Conservation (phyloP, 1,284 basidiomycete genomes). For the Ganoderma multipileum region DNA sequence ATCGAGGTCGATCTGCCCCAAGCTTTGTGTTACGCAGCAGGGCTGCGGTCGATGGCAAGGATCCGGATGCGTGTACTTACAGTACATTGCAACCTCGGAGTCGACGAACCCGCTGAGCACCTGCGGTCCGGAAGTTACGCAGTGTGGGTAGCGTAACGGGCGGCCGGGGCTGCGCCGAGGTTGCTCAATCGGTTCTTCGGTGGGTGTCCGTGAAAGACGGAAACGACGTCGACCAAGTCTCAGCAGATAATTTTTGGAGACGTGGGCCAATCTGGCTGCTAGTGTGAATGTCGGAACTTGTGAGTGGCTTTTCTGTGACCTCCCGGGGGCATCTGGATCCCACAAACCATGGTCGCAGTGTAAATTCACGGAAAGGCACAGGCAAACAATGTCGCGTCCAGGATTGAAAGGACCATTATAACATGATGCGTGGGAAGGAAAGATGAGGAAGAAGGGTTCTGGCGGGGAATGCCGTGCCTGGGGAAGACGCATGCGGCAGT, state of each 20-base stretch:
- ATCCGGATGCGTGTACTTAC: neutral
- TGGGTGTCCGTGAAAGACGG: neutral
- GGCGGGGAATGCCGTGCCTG: conserved; percentile 21
- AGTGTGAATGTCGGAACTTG: neutral
- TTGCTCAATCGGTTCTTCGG: neutral
- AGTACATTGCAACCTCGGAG: neutral
- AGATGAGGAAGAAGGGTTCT: conserved; percentile 11
- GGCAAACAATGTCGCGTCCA: neutral
- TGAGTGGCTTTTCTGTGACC: neutral
- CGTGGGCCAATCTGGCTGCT: neutral
- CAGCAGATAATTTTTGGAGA: neutral
- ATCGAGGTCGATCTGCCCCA: neutral
- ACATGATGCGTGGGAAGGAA: conserved; percentile 9
- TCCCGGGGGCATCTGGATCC: neutral
- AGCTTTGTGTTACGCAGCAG: neutral
- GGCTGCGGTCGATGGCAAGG: neutral
- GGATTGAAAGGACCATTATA: neutral
- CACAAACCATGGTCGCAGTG: neutral
- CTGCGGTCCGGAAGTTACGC: neutral
- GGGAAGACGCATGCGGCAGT: neutral
- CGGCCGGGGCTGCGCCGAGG: neutral
- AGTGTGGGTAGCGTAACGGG: neutral
- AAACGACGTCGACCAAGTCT: neutral
- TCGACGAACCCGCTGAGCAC: neutral
- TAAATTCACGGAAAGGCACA: no score